Conservation (phyloP, 2,329 filamentous ascomycete species). For the Microcyclospora tardicrescens region DNA sequence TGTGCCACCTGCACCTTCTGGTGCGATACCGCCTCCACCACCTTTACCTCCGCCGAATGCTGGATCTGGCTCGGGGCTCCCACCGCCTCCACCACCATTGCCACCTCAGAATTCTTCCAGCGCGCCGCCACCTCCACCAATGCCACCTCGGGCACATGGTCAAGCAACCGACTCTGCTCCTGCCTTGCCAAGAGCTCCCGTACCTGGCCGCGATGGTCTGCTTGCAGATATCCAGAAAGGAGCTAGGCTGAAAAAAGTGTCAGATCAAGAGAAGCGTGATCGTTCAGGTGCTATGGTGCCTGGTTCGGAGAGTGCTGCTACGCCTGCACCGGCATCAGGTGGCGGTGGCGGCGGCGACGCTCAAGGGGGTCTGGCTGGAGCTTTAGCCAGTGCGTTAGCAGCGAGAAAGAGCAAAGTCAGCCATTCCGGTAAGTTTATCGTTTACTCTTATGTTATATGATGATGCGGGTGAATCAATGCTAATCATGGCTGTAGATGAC, state of each 20-base stretch:
- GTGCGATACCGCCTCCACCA: constrained; percentile 29
- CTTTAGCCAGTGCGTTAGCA: constrained; percentile 68
- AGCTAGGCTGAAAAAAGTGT: constrained; percentile 59
- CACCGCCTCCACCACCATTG: constrained; percentile 37
- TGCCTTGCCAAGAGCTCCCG: constrained; percentile 35
- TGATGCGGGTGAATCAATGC: not conserved
- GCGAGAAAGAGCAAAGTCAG: constrained; percentile 87
- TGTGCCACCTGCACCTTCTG: constrained; percentile 15
- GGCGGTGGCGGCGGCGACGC: constrained; percentile 42
- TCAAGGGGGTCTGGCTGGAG: constrained; percentile 31
- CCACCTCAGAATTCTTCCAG: constrained; percentile 25
- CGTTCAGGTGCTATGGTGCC: constrained; percentile 52
- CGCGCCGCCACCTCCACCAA: constrained; percentile 28
- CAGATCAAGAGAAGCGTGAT: constrained; percentile 56
- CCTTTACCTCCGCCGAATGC: constrained; percentile 30
- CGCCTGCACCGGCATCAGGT: constrained; percentile 36
- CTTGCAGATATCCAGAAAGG: constrained; percentile 59
- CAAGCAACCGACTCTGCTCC: constrained; percentile 26
- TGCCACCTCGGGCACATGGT: constrained; percentile 26
- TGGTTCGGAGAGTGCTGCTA: constrained; percentile 39
- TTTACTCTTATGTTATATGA: not conserved
- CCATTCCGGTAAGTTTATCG: constrained; percentile 66
- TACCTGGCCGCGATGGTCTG: constrained; percentile 44
- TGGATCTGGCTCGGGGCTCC: constrained; percentile 21
- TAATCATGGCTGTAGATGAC: constrained; percentile 44